Conservation (phyloP, 805 yeast species). For the Schizosaccharomyces pombe region DNA sequence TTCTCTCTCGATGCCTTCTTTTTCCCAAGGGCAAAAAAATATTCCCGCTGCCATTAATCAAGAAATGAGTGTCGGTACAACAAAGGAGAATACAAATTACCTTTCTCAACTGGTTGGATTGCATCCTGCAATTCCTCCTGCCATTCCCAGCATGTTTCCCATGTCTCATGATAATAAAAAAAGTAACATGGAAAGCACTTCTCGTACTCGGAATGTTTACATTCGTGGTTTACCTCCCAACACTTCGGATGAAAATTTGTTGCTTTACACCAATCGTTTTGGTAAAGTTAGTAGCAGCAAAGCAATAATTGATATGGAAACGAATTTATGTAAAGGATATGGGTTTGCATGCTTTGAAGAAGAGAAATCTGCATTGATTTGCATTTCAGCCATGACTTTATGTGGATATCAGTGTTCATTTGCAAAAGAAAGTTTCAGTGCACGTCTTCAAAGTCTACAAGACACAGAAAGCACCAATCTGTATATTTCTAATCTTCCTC, state of each 20-base stretch:
- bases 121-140: conserved; percentile 1
- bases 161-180: neutral
- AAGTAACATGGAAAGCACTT: neutral
- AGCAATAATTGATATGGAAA: conserved; percentile 21
- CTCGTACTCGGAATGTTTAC: conserved; percentile 25
- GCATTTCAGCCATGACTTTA: conserved; percentile 10
- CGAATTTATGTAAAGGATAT: conserved; percentile 12
- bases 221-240: conserved; percentile 35
- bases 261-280: conserved; percentile 19
- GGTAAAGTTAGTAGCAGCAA: conserved; percentile 29
- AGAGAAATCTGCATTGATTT: conserved; percentile 11
- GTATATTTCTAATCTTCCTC: conserved; percentile 11
- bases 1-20: no score
- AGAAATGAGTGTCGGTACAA: no score
- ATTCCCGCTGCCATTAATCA: no score
- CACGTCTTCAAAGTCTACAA: conserved; percentile 9
- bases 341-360: conserved; percentile 23
- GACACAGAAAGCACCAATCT: conserved; percentile 11
- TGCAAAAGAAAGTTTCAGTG: conserved; percentile 11
- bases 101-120: neutral
- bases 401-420: conserved; percentile 12
- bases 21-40: no score
- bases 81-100: neutral
- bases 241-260: conserved; percentile 29
- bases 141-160: conserved; percentile 3